A percentile compares a stretch with the other conserved stretches of the same genome.
These are phyloP conservation scores for Aspergillus amoenus DNA, from an alignment of 2,329 filamentous ascomycete genomes.

Conservation along the genomic window DNA sequence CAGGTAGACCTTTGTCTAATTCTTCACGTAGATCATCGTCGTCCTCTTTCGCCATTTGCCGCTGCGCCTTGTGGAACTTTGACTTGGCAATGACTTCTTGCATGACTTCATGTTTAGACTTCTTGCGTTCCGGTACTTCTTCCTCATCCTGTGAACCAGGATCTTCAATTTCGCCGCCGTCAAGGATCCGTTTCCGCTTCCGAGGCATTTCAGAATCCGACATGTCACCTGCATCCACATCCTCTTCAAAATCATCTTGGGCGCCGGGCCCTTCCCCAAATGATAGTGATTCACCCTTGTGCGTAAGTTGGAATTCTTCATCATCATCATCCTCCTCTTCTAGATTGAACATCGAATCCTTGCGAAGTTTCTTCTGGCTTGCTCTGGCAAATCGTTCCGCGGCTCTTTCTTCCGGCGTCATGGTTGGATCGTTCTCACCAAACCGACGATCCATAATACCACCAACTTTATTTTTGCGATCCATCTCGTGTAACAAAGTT, in stretches of 20 bases:
- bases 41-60: slow-evolving; percentile 87
- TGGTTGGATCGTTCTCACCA: slow-evolving; percentile 89
- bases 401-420: slow-evolving; percentile 91
- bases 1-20: slow-evolving; percentile 78
- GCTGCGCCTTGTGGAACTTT: slow-evolving; percentile 90
- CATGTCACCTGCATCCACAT: slow-evolving; percentile 62
- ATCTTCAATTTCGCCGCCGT: slow-evolving; percentile 45
- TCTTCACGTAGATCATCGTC: slow-evolving; percentile 84
- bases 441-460: slow-evolving; percentile 91
- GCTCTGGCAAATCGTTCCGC: slow-evolving; percentile 87
- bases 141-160: slow-evolving; percentile 46
- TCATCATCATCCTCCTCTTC: slow-evolving; percentile 85
- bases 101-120: slow-evolving; percentile 96
- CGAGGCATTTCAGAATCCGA: slow-evolving; percentile 54
- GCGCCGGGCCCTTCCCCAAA: slow-evolving; percentile 54
- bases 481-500: slow-evolving; percentile 86
- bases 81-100: slow-evolving; percentile 97
- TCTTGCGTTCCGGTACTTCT: slow-evolving; percentile 76
- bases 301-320: slow-evolving; percentile 71
- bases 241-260: slow-evolving; percentile 78
- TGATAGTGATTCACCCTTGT: slow-evolving; percentile 73
- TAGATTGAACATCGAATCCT: slow-evolving; percentile 80
- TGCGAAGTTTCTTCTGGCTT: slow-evolving; percentile 76
- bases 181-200: slow-evolving; percentile 51
- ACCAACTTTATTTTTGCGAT: slow-evolving; percentile 83